phyloP scores from a whole-genome alignment of 1,284 basidiomycete genomes.

The Malassezia nana region DNA sequence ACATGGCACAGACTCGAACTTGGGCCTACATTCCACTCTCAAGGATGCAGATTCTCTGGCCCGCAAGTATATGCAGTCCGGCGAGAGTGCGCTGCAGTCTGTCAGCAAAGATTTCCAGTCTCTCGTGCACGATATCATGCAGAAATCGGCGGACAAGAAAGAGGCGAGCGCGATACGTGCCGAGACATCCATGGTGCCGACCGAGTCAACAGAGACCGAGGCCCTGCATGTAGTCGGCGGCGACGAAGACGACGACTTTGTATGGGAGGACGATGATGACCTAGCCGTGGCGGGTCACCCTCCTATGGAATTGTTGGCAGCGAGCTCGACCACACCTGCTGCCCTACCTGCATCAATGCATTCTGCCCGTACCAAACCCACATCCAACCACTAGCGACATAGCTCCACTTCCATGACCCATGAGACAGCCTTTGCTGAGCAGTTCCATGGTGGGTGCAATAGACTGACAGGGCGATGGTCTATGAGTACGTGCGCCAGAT shows the following conservation, averaged over 20 bases:
- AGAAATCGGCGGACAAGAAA: background rate
- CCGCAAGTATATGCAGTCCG: constrained; percentile 5
- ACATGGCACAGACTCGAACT: background rate
- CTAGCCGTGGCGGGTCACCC: background rate
- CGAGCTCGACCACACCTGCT: no score
- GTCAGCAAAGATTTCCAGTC: constrained; percentile 19
- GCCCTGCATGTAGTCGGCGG: background rate
- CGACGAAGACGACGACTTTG: constrained; percentile 18
- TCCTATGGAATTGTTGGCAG: no score
- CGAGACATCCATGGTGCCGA: background rate
- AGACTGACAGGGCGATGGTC: constrained; percentile 24
- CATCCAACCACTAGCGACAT: no score
- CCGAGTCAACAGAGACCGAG: background rate
- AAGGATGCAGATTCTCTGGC: constrained; percentile 14
- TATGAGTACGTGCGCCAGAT: constrained; percentile 38
- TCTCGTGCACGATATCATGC: constrained; percentile 19
- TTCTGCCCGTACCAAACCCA: background rate
- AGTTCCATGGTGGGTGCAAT: constrained; percentile 9
- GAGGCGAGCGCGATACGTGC: background rate
- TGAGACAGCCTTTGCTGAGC: background rate
- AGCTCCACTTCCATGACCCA: background rate
- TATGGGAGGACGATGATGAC: constrained; percentile 21
- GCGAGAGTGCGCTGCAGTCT: constrained; percentile 13
- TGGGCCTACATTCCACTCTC: constrained; percentile 2
- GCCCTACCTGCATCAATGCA: background rate